Percentiles rank a stretch among this genome's conserved stretches.
Evolutionary conservation across 73 alveolate species (phyloP).

Genomic region (Breviolum minutum): DNA sequence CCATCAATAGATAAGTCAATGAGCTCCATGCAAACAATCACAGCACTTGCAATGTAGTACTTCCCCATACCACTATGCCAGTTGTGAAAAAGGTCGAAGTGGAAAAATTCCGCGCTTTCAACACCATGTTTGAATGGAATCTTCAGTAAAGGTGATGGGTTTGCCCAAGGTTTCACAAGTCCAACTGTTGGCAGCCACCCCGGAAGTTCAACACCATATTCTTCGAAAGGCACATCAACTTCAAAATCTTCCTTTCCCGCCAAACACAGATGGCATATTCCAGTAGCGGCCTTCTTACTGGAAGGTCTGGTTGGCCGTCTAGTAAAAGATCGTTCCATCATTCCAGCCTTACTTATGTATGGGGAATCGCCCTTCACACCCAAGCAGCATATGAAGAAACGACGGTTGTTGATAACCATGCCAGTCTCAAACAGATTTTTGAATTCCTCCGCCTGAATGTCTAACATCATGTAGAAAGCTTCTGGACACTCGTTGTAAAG

Average conservation of each 20-base stretch:
- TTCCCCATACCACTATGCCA: constrained; percentile 15
- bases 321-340: not conserved
- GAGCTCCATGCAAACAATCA: not conserved
- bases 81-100: constrained; percentile 19
- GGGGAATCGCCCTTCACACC: constrained; percentile 38
- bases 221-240: not conserved
- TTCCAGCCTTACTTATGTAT: not conserved
- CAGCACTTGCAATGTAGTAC: not conserved
- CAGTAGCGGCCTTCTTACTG: not conserved
- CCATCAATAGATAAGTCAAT: not conserved
- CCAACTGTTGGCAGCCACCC: not conserved
- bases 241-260: not conserved
- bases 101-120: not conserved
- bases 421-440: not conserved
- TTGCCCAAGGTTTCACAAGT: too few species aligned
- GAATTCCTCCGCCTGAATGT: not conserved
- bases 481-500: constrained; percentile 17
- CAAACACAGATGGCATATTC: not conserved
- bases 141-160: not conserved
- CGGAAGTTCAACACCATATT: not conserved
- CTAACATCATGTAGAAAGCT: not conserved
- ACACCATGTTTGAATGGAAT: not conserved
- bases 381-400: not conserved
- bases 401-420: not conserved
- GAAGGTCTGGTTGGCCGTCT: not conserved